Evolutionary conservation across 2,329 filamentous ascomycete genomes (phyloP).

Genomic region (Cytospora chrysosperma): DNA sequence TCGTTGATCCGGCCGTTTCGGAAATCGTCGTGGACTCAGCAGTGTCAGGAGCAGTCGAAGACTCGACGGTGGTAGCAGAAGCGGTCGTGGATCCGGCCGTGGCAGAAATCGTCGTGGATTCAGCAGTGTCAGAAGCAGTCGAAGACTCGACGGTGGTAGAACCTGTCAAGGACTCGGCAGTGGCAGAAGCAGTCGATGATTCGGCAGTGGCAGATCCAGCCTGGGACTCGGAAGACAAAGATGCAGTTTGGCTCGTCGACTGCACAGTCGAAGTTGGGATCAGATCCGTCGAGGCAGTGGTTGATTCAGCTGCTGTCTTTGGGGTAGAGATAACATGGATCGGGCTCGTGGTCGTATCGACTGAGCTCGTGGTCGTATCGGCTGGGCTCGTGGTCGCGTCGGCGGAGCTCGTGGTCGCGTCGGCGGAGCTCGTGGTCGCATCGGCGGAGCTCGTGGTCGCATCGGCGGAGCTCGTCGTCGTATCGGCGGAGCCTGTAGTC

Average conservation of each 20-base stretch:
- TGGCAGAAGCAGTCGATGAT: background rate
- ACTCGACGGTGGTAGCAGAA: background rate
- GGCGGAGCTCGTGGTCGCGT: background rate
- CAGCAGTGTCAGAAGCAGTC: no score
- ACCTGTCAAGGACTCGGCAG: background rate
- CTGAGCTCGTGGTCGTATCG: background rate
- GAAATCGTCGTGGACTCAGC: background rate
- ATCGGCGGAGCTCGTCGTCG: background rate
- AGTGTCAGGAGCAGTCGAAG: no score
- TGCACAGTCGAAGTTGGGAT: background rate
- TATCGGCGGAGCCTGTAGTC: background rate
- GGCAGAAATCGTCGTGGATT: background rate
- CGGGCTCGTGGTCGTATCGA: background rate
- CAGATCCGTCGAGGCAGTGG: background rate
- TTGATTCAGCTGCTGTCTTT: background rate
- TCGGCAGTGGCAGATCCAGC: background rate
- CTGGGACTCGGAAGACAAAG: background rate
- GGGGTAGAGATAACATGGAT: background rate
- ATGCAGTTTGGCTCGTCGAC: slow-evolving; percentile 11
- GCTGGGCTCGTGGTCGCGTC: background rate
- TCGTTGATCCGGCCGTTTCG: background rate
- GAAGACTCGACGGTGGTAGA: background rate
- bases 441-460: background rate
- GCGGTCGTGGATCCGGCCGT: background rate
- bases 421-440: background rate